Evolutionary conservation across 441 rosid genomes (phyloP).

Genomic region (Erodium moschatum): DNA sequence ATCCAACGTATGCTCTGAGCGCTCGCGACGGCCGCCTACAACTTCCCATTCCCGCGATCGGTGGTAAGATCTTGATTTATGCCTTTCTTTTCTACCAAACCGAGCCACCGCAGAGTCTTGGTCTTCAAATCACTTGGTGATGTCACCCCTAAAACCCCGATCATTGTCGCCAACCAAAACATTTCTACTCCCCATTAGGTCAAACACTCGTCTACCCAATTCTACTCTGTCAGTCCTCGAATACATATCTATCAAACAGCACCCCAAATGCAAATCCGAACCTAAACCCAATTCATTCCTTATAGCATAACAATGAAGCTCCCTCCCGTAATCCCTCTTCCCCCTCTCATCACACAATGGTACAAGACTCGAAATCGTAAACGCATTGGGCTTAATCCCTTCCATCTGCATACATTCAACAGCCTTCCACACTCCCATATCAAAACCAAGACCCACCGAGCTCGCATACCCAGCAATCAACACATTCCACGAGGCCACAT

Average conservation of each 20-base stretch:
- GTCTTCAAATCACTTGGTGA: too few relatives aligned
- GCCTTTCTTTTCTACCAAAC: too few relatives aligned
- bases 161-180: constrained; percentile 54
- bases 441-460: constrained; percentile 18
- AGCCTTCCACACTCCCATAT: constrained; percentile 22
- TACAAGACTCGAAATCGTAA: constrained; percentile 48
- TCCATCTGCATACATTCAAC: constrained; percentile 35
- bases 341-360: constrained; percentile 26
- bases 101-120: too few relatives aligned
- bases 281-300: constrained; percentile 30
- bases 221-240: constrained; percentile 28
- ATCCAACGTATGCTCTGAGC: too few relatives aligned
- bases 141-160: too few relatives aligned
- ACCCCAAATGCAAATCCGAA: constrained; percentile 39
- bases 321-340: constrained; percentile 37
- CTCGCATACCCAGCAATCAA: constrained; percentile 33
- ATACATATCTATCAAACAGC: constrained; percentile 59
- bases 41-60: too few relatives aligned
- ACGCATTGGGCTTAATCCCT: constrained; percentile 41
- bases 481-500: constrained; percentile 42
- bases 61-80: too few relatives aligned
- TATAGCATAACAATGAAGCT: constrained; percentile 43
- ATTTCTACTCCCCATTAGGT: constrained; percentile 34
- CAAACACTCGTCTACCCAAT: constrained; percentile 36
- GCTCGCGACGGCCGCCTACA: too few relatives aligned